phyloP scores from a whole-genome alignment of 306 rosid genomes.

The Cucurbita argyrosperma region DNA sequence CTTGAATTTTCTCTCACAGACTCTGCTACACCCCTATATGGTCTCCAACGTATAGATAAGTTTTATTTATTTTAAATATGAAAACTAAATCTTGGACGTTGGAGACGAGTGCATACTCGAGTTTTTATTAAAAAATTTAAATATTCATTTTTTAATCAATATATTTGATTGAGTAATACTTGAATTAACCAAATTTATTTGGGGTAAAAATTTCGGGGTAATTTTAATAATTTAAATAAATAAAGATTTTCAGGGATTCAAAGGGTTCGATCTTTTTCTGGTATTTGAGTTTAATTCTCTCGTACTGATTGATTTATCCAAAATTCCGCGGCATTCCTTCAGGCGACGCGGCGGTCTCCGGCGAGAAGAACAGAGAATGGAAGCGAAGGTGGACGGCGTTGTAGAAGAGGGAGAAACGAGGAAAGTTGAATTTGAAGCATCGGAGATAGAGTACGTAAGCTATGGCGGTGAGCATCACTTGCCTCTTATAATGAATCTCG shows the following conservation, averaged over 20 bases:
- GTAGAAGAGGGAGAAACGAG: conserved; percentile 15
- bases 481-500: conserved; percentile 77
- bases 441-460: conserved; percentile 65
- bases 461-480: conserved; percentile 85
- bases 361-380: conserved; percentile 9
- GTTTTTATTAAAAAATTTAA: too few relatives aligned
- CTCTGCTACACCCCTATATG: too few relatives aligned
- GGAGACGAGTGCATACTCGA: too few relatives aligned
- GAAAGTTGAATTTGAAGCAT: conserved; percentile 25
- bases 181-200: too few relatives aligned
- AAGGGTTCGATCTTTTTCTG: too few relatives aligned
- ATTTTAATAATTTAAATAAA: neutral
- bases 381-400: neutral
- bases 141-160: too few relatives aligned
- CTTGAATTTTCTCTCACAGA: too few relatives aligned
- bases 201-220: neutral
- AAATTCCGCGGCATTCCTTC: neutral
- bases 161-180: too few relatives aligned
- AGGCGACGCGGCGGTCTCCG: neutral
- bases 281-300: neutral
- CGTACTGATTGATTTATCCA: neutral
- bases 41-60: too few relatives aligned
- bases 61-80: too few relatives aligned
- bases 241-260: neutral
- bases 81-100: too few relatives aligned